Conservation (phyloP, 2,329 filamentous ascomycete species). For the Microcyclosporella mali region DNA sequence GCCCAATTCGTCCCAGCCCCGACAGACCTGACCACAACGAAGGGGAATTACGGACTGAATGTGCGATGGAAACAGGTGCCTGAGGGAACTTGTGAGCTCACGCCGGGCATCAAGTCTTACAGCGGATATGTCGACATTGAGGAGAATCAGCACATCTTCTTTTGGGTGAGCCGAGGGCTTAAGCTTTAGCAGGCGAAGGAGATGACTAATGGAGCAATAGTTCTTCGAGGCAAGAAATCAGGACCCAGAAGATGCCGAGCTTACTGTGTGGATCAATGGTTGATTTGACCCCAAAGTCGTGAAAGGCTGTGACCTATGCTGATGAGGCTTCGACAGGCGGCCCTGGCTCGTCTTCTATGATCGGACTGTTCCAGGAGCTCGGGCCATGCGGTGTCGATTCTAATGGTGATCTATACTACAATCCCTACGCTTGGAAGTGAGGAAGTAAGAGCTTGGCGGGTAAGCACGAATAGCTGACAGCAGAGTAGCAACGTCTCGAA, state of each 20-base stretch:
- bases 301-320: background rate
- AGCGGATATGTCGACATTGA: conserved; percentile 34
- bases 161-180: conserved; percentile 39
- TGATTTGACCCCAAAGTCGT: conserved; percentile 39
- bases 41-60: conserved; percentile 43
- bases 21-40: conserved; percentile 38
- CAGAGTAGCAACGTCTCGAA: conserved; percentile 52
- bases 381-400: conserved; percentile 39
- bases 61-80: conserved; percentile 55
- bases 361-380: conserved; percentile 51
- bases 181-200: too few species aligned
- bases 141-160: conserved; percentile 48
- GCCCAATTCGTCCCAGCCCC: conserved; percentile 43
- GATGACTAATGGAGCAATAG: too few species aligned
- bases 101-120: conserved; percentile 46
- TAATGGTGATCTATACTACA: conserved; percentile 46
- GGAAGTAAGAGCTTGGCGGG: background rate
- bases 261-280: conserved; percentile 47
- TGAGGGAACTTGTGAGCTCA: conserved; percentile 42
- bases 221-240: conserved; percentile 53
- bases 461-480: conserved; percentile 4
- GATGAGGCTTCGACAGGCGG: too few species aligned
- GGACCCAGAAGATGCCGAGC: conserved; percentile 46
- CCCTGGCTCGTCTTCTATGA: conserved; percentile 53
- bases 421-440: conserved; percentile 56